phyloP scores from a whole-genome alignment of 371 early-diverging fungal genomes.

The Apophysomyces ossiformis region DNA sequence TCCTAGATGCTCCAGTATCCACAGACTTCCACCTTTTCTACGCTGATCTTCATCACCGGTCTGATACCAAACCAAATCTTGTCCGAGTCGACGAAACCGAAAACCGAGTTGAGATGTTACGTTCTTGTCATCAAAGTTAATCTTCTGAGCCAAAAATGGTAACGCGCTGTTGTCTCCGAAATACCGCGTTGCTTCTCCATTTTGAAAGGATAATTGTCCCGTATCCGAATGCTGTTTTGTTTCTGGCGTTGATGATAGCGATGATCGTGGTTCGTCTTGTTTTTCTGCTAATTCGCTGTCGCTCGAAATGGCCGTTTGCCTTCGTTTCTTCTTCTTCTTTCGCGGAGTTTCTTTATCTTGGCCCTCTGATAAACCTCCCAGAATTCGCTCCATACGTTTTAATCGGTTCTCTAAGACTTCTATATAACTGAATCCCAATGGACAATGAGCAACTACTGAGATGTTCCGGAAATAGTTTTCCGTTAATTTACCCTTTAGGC shows the following conservation, averaged over 20 bases:
- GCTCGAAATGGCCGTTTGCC: not conserved
- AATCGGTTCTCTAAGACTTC: constrained; percentile 69
- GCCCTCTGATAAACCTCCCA: constrained; percentile 48
- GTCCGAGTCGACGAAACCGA: constrained; percentile 41
- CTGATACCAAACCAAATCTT: constrained; percentile 39
- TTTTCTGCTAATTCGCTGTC: not conserved
- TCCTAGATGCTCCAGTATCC: constrained; percentile 32
- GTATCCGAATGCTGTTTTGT: constrained; percentile 7
- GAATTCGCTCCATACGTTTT: constrained; percentile 68
- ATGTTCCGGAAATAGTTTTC: not conserved
- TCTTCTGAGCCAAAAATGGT: constrained; percentile 43
- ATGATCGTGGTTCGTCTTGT: constrained; percentile 5
- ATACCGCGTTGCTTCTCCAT: constrained; percentile 32
- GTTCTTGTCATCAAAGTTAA: constrained; percentile 42
- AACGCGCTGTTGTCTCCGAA: constrained; percentile 46
- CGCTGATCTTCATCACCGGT: constrained; percentile 23
- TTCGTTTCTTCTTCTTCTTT: constrained; percentile 8
- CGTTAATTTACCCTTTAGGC: constrained; percentile 21
- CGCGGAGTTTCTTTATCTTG: not conserved
- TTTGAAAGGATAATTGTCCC: constrained; percentile 30
- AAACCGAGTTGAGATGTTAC: constrained; percentile 32
- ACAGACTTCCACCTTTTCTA: constrained; percentile 8
- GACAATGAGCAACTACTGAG: not conserved
- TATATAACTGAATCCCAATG: constrained; percentile 49
- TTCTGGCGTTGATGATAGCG: not conserved